Evolutionary conservation across 108 stramenopile genomes (phyloP).

Genomic region (Stephanodiscus minutulus): DNA sequence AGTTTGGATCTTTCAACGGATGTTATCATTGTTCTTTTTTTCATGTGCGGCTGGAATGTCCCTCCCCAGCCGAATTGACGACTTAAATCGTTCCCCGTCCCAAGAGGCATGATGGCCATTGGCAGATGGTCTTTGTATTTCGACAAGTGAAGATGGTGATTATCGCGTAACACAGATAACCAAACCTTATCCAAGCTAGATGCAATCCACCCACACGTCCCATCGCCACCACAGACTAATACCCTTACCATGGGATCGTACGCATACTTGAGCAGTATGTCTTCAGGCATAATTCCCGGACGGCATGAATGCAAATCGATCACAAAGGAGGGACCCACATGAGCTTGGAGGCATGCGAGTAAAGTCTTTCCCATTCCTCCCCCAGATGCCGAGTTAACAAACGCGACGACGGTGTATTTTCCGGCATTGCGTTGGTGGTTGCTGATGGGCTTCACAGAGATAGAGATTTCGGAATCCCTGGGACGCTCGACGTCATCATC

Average conservation of each 20-base stretch:
- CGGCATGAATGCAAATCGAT: slow-evolving; percentile 52
- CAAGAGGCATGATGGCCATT: slow-evolving; percentile 77
- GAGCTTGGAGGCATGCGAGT: slow-evolving; percentile 23
- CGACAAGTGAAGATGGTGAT: slow-evolving; percentile 25
- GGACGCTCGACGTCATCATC: not conserved
- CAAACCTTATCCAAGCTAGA: slow-evolving; percentile 62
- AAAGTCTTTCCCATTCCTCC: slow-evolving; percentile 44
- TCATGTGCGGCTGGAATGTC: slow-evolving; percentile 46
- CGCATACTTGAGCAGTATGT: slow-evolving; percentile 49
- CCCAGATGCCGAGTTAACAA: slow-evolving; percentile 52
- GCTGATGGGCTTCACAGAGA: not conserved
- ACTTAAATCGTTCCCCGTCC: slow-evolving; percentile 73
- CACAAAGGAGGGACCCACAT: slow-evolving; percentile 40
- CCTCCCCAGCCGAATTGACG: slow-evolving; percentile 68
- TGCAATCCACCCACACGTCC: slow-evolving; percentile 75
- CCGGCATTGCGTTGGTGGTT: slow-evolving; percentile 49
- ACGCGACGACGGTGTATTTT: slow-evolving; percentile 51
- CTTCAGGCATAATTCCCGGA: slow-evolving; percentile 56
- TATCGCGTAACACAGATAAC: slow-evolving; percentile 30
- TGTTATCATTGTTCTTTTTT: slow-evolving; percentile 45
- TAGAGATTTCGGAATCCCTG: not conserved
- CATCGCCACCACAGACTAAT: slow-evolving; percentile 74
- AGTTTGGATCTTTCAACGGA: slow-evolving; percentile 43
- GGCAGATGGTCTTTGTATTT: slow-evolving; percentile 52
- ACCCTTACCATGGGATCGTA: slow-evolving; percentile 53